A percentile compares a stretch with the other conserved stretches of the same genome.
These are phyloP conservation scores for Zhuliangozyma blackwelliae DNA, from an alignment of 1,139 yeast species.

Conservation along the genomic window DNA sequence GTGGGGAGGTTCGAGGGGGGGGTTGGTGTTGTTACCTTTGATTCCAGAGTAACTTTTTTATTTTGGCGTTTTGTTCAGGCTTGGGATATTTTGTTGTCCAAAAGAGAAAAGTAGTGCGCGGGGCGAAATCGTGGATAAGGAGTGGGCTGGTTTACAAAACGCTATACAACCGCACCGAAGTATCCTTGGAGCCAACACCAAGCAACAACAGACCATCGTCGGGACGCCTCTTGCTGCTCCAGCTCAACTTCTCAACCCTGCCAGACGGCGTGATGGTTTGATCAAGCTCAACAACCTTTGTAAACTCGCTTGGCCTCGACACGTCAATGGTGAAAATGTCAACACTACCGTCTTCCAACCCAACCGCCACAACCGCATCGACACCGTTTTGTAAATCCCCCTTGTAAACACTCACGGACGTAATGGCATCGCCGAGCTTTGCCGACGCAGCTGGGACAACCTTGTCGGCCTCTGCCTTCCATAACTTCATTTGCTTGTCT, in stretches of 20 bases:
- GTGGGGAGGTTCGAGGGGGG: no score
- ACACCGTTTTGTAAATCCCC: slow-evolving; percentile 10
- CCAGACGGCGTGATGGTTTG: slow-evolving; percentile 51
- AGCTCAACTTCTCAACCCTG: slow-evolving; percentile 55
- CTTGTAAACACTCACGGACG: slow-evolving; percentile 60
- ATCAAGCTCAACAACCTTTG: slow-evolving; percentile 14
- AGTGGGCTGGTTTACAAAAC: no score
- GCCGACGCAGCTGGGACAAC: slow-evolving; percentile 25
- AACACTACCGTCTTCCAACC: slow-evolving; percentile 60
- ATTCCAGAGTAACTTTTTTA: no score
- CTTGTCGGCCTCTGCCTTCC: slow-evolving; percentile 39
- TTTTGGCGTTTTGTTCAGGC: no score
- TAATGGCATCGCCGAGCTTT: slow-evolving; percentile 56
- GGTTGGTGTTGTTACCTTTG: no score
- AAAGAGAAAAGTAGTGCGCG: no score
- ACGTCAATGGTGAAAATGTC: slow-evolving; percentile 23
- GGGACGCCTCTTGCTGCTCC: slow-evolving; percentile 31
- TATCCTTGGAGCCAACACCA: slow-evolving; percentile 70
- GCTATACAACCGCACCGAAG: slow-evolving; percentile 58
- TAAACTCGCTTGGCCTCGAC: slow-evolving; percentile 16
- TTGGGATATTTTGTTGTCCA: no score
- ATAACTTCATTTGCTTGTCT: slow-evolving; percentile 72
- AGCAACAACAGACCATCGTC: slow-evolving; percentile 29
- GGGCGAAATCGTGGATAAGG: no score
- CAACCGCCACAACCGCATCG: slow-evolving; percentile 51